Percentiles rank a stretch among this genome's conserved stretches.
These are phyloP conservation scores for Salicornia ramosissima DNA, from an alignment of 148 eudicot species.

Conservation along the genomic window DNA sequence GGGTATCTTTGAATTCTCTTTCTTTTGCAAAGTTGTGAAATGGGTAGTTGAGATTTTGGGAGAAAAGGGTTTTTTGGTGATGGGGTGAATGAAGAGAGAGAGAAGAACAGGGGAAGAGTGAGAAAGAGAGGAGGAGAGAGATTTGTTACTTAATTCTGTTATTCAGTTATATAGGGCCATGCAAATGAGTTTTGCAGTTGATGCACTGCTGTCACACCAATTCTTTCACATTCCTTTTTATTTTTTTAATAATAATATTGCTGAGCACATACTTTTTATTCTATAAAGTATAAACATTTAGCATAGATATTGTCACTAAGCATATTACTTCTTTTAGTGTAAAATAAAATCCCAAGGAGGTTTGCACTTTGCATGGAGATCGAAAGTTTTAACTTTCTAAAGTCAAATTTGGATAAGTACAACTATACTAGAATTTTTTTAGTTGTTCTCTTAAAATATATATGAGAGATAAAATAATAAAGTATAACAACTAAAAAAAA, in stretches of 20 bases:
- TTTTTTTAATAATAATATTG: not conserved
- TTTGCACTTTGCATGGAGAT: too few relatives aligned
- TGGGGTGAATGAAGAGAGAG: constrained; percentile 21
- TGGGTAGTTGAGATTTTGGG: constrained; percentile 23
- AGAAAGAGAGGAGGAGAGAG: constrained; percentile 18
- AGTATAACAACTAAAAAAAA: too few relatives aligned
- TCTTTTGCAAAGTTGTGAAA: not conserved
- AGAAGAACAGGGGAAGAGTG: constrained; percentile 15
- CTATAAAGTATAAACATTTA: too few relatives aligned
- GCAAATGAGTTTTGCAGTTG: constrained; percentile 9
- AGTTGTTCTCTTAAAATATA: too few relatives aligned
- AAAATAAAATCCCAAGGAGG: too few relatives aligned
- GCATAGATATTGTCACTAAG: too few relatives aligned
- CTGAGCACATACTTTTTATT: not conserved
- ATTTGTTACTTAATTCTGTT: constrained; percentile 52
- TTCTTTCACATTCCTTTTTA: constrained; percentile 7
- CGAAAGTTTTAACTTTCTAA: too few relatives aligned
- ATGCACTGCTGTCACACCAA: constrained; percentile 22
- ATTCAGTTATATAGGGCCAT: constrained; percentile 47
- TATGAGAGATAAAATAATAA: too few relatives aligned
- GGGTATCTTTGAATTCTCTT: constrained; percentile 24
- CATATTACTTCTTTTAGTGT: too few relatives aligned
- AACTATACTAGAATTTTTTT: too few relatives aligned
- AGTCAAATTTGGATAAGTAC: too few relatives aligned
- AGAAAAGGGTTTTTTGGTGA: constrained; percentile 11